These are phyloP conservation scores for Craterostigma plantagineum DNA, from an alignment of 257 asterid genomes.

Conservation along the genomic window DNA sequence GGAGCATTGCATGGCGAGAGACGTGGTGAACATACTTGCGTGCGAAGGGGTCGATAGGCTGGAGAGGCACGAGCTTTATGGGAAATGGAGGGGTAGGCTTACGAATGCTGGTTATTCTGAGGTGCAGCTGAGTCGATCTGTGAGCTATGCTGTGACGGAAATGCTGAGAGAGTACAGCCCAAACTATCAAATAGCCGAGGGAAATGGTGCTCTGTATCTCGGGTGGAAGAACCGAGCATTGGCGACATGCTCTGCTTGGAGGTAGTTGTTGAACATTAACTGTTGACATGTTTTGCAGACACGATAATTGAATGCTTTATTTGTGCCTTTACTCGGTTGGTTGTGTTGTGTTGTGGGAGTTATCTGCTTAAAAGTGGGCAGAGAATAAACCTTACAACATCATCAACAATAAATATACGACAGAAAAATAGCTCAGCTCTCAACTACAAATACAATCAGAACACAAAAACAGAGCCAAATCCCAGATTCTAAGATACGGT, in stretches of 20 bases:
- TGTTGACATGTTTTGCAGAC: too few species aligned
- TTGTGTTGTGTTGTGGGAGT: too few species aligned
- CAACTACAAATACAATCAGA: too few species aligned
- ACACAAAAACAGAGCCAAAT: too few species aligned
- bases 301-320: too few species aligned
- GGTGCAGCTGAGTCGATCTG: slow-evolving; percentile 30
- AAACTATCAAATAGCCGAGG: slow-evolving; percentile 26
- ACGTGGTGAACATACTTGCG: slow-evolving; percentile 56
- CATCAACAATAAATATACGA: too few species aligned
- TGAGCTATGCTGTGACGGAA: slow-evolving; percentile 19
- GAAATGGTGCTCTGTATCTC: slow-evolving; percentile 39
- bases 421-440: too few species aligned
- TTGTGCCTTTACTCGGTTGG: too few species aligned
- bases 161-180: slow-evolving; percentile 34
- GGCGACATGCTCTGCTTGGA: slow-evolving; percentile 57
- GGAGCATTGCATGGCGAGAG: slow-evolving; percentile 55
- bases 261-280: too few species aligned
- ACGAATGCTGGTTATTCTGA: slow-evolving; percentile 43
- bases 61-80: slow-evolving; percentile 55
- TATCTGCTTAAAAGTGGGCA: too few species aligned
- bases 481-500: too few species aligned
- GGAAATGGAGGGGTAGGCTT: slow-evolving; percentile 48
- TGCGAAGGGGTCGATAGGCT: slow-evolving; percentile 58
- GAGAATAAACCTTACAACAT: too few species aligned
- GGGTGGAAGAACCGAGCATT: slow-evolving; percentile 53